A percentile compares a stretch with the other conserved stretches of the same genome.
These are phyloP conservation scores for Oenanthe javanica DNA, from an alignment of 140 eudicot genomes.

Conservation along the genomic window DNA sequence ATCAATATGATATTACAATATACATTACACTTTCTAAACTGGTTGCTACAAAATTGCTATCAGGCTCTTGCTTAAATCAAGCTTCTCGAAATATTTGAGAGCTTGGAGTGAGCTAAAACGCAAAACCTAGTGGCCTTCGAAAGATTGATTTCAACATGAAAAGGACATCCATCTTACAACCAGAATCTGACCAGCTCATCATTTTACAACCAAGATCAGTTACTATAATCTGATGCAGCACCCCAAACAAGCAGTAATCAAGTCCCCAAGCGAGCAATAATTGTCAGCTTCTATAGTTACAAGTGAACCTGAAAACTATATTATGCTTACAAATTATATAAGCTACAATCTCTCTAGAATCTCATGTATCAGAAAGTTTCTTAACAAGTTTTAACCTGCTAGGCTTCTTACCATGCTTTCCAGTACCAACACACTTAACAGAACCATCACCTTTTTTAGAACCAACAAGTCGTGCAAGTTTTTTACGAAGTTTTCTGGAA, in stretches of 20 bases:
- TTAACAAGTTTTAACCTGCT: not conserved
- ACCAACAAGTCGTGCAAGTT: not conserved
- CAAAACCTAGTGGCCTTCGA: not conserved
- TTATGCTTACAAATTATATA: not conserved
- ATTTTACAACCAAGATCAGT: not conserved
- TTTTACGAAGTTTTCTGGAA: not conserved
- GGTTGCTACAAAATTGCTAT: not conserved
- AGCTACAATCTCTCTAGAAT: not conserved
- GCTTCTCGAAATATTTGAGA: not conserved
- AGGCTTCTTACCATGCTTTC: not conserved
- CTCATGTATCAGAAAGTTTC: not conserved
- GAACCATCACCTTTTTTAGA: not conserved
- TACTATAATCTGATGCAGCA: not conserved
- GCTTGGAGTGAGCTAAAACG: not conserved
- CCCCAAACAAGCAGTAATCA: not conserved
- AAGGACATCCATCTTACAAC: not conserved
- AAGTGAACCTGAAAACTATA: constrained; percentile 2
- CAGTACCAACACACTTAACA: not conserved
- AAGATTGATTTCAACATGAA: not conserved
- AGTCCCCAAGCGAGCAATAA: no score
- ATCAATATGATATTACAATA: not conserved
- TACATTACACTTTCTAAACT: not conserved
- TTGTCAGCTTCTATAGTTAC: not conserved
- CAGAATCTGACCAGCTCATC: not conserved
- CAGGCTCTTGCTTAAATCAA: not conserved